Conservation (phyloP, 1,139 yeast genomes). For the Yamadazyma triangularis region DNA sequence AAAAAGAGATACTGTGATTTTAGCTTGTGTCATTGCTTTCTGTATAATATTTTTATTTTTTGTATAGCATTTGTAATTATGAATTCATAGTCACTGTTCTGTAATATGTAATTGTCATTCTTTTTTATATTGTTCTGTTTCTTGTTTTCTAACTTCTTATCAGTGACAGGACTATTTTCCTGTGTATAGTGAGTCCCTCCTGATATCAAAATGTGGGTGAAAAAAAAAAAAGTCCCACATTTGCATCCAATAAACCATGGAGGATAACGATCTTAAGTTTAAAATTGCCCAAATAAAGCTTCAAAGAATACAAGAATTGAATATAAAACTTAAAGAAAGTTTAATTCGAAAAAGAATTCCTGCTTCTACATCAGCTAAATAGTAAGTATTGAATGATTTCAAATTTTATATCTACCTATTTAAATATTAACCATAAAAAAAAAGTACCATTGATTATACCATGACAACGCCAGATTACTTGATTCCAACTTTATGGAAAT, state of each 20-base stretch:
- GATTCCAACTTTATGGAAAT: constrained; percentile 48
- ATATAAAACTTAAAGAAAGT: constrained; percentile 49
- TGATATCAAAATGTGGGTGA: no score
- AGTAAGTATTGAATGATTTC: constrained; percentile 20
- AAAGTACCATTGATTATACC: constrained; percentile 39
- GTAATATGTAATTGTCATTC: no score
- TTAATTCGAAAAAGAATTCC: constrained; percentile 57
- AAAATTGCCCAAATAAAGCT: constrained; percentile 47
- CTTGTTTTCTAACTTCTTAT: no score
- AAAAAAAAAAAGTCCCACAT: no score
- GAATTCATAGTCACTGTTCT: no score
- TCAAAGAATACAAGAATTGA: constrained; percentile 60
- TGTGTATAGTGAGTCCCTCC: no score
- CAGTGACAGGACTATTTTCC: no score
- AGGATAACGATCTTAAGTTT: constrained; percentile 17
- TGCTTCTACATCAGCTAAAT: constrained; percentile 61
- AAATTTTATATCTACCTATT: no score
- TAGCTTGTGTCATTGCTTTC: constrained; percentile 67
- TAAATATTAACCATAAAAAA: constrained; percentile 2
- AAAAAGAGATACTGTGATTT: constrained; percentile 80
- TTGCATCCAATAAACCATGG: no score
- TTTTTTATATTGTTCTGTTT: no score
- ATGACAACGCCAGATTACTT: constrained; percentile 49
- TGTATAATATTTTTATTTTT: constrained; percentile 72
- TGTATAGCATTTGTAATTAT: constrained; percentile 8